Conservation (phyloP, 2,329 filamentous ascomycete species). For the Ophiocordyceps sinensis region DNA sequence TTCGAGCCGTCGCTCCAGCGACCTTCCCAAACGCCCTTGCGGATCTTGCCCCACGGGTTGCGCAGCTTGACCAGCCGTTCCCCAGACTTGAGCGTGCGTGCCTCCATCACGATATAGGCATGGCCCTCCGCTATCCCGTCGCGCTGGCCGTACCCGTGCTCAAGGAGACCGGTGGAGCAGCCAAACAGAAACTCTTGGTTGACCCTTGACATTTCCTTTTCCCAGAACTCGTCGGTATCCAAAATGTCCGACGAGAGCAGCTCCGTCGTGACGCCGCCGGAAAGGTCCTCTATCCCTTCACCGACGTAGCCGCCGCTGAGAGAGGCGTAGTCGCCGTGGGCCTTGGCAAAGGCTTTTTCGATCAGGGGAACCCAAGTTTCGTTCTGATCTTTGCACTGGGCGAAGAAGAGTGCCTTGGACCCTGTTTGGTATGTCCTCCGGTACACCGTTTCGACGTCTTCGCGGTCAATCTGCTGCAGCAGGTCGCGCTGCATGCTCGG, state of each 20-base stretch:
- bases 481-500: conserved; percentile 60
- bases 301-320: conserved; percentile 59
- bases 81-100: conserved; percentile 34
- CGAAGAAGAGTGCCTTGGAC: conserved; percentile 65
- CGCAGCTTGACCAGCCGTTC: conserved; percentile 42
- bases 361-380: conserved; percentile 73
- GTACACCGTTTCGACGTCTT: conserved; percentile 58
- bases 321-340: conserved; percentile 62
- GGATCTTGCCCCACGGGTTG: conserved; percentile 45
- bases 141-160: conserved; percentile 45
- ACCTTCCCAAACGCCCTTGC: conserved; percentile 45
- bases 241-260: conserved; percentile 57
- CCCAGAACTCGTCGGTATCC: conserved; percentile 73
- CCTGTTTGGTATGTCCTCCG: conserved; percentile 59
- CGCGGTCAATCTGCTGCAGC: conserved; percentile 60
- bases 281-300: conserved; percentile 43
- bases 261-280: conserved; percentile 56
- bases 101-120: conserved; percentile 47
- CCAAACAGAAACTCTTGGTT: conserved; percentile 70
- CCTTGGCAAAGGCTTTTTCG: conserved; percentile 76
- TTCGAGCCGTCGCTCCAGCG: conserved; percentile 45
- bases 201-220: conserved; percentile 62
- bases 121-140: conserved; percentile 44
- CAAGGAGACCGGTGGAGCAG: conserved; percentile 50
- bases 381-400: conserved; percentile 58